Evolutionary conservation across 306 rosid genomes (phyloP), one percentile per base, ranked within the genome.

Genomic region (Quercus cerris): DNA sequence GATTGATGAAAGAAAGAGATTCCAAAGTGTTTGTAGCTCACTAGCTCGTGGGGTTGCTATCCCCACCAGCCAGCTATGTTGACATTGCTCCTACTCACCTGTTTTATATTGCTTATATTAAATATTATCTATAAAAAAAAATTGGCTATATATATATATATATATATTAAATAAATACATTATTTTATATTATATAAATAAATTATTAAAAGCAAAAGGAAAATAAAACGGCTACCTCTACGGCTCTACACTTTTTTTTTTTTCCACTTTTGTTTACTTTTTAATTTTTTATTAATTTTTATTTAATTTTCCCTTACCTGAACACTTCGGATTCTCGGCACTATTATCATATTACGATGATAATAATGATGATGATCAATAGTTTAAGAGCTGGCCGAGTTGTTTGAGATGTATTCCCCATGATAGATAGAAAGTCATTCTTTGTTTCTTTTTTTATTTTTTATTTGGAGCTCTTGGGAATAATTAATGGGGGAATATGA

Each of bases 51-150:
- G 92, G 95, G 97, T 87, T 84, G 88, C 77, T 56, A 86, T 83
- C 92, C 89, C 91, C 91, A 88, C 89, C 90, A 85, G 91, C 97
- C 96, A 94, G 98, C 97, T 89, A 92, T 85, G 91, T 92, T 90
- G 98, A 92, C 96, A 84, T 92, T 86, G 88, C 97, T 89, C 84
- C 90, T 85, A 82, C 88, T 78, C 9, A 80, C 77, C 71, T 49
- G 81, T 72, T 62, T 17, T 22, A 63, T 78, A 63, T 23, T 41
- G 4, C 10, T 51, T 71, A 71, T 5, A 71, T 9, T 71, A 18
- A 12, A 49, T 51, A 71, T 10, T 23, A 25, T 41, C 46, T 41
- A 41, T 41, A 49, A 51, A n/a, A 10, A 33, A 35, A 7, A 1
- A 38, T 8, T 38, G 11, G 11, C 6, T 38, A 7, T 38, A 38